Percentiles rank a stretch among this genome's conserved stretches.
These are phyloP conservation scores for Leucocoprinus leucothites DNA, from an alignment of 768 basidiomycete species.

Conservation along the genomic window DNA sequence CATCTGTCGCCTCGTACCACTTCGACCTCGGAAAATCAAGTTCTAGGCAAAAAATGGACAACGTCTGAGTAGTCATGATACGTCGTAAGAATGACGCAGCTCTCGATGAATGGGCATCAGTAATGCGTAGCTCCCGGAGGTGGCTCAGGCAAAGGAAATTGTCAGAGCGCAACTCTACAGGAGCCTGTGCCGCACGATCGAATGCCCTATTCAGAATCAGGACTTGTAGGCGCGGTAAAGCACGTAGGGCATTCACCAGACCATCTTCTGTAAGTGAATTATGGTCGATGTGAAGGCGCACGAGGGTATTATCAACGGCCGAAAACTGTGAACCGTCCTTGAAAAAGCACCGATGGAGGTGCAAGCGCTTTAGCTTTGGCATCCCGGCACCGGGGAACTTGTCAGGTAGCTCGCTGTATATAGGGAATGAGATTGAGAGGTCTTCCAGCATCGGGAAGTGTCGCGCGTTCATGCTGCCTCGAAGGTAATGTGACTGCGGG, in stretches of 20 bases:
- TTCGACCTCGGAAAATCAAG: background rate
- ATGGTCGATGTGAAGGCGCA: background rate
- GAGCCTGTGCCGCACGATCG: background rate
- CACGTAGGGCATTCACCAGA: background rate
- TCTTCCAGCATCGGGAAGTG: background rate
- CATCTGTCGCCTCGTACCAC: background rate
- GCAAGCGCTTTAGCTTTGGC: background rate
- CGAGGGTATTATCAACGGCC: background rate
- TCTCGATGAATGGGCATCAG: background rate
- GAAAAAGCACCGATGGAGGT: background rate
- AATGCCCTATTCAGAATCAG: background rate
- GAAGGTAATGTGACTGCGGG: background rate
- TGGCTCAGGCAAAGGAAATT: background rate
- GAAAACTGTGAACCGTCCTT: background rate
- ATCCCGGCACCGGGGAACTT: background rate
- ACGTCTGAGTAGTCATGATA: background rate
- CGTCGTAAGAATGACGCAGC: background rate
- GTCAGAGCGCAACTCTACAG: background rate
- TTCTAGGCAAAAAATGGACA: background rate
- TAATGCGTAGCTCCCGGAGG: background rate
- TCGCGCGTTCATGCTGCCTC: background rate
- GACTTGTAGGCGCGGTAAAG: background rate
- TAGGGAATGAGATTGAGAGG: background rate
- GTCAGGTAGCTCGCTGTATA: background rate
- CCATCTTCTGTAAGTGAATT: background rate